phyloP scores from a whole-genome alignment of 371 early-diverging fungal genomes.

The Batrachochytrium dendrobatidis region DNA sequence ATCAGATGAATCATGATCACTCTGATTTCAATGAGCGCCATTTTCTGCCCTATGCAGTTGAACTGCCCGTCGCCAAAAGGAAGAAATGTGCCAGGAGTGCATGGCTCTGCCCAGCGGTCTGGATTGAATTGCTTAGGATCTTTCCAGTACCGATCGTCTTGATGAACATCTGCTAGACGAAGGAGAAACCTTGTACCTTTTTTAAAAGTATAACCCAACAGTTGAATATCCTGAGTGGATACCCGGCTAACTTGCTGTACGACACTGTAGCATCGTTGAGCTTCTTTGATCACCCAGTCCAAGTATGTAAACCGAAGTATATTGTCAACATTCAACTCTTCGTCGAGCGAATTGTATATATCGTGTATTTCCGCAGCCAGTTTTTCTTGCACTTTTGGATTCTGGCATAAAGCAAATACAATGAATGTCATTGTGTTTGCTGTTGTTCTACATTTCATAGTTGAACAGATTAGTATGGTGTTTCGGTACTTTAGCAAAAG shows the following conservation, averaged over 20 bases:
- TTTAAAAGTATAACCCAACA: slow-evolving; percentile 11
- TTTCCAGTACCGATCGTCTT: slow-evolving; percentile 19
- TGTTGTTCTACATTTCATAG: slow-evolving; percentile 14
- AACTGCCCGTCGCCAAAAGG: slow-evolving; percentile 26
- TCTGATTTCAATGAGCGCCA: slow-evolving; percentile 31
- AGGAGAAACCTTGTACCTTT: slow-evolving; percentile 13
- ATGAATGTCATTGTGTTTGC: slow-evolving; percentile 26
- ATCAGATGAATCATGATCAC: slow-evolving; percentile 1
- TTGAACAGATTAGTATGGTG: neutral
- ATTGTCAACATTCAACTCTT: neutral
- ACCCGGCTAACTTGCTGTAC: slow-evolving; percentile 14
- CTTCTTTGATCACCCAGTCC: slow-evolving; percentile 29
- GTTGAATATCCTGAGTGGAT: slow-evolving; percentile 3
- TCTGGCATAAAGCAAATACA: slow-evolving; percentile 12
- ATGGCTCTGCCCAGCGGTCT: slow-evolving; percentile 8
- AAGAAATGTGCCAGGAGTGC: slow-evolving; percentile 14
- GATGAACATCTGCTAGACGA: slow-evolving; percentile 22
- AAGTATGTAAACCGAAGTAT: slow-evolving; percentile 15
- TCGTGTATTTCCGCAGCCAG: slow-evolving; percentile 17
- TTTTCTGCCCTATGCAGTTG: slow-evolving; percentile 30
- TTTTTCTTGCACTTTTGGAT: slow-evolving; percentile 18
- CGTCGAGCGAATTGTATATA: neutral
- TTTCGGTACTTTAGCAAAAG: neutral
- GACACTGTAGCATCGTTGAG: slow-evolving; percentile 24
- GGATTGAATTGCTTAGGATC: slow-evolving; percentile 25